phyloP scores from a whole-genome alignment of 2,329 filamentous ascomycete genomes.

The Trichoderma hamatum region DNA sequence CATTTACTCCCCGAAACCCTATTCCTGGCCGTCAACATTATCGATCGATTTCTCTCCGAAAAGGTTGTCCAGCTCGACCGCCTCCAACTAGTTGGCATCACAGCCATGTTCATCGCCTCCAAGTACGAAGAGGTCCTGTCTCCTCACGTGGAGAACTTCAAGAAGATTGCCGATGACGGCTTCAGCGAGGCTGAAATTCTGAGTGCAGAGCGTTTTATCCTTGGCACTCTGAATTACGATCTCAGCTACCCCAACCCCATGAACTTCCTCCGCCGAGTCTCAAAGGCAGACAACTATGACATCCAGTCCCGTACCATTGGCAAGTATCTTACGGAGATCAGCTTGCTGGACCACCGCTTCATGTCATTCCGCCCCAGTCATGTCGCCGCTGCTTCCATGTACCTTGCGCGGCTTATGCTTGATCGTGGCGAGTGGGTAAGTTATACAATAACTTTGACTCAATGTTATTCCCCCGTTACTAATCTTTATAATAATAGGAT shows the following conservation, averaged over 20 bases:
- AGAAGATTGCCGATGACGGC: slow-evolving; percentile 93
- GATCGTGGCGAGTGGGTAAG: slow-evolving; percentile 89
- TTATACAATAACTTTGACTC: slow-evolving; percentile 28
- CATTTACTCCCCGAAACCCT: slow-evolving; percentile 93
- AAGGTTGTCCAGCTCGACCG: slow-evolving; percentile 97
- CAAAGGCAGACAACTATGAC: slow-evolving; percentile 99
- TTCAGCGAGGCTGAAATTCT: slow-evolving; percentile 95
- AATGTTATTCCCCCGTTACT: neutral
- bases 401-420: slow-evolving; percentile 85
- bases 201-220: slow-evolving; percentile 93
- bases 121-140: slow-evolving; percentile 99
- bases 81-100: slow-evolving; percentile 94
- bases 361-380: slow-evolving; percentile 88
- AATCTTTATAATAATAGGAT: slow-evolving; percentile 57
- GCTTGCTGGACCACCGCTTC: slow-evolving; percentile 91
- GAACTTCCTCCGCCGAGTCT: slow-evolving; percentile 99
- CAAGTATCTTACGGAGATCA: slow-evolving; percentile 98
- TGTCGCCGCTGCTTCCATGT: slow-evolving; percentile 92
- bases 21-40: slow-evolving; percentile 96
- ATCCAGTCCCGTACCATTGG: slow-evolving; percentile 95
- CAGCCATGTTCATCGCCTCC: slow-evolving; percentile 98
- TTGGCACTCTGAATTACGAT: slow-evolving; percentile 90
- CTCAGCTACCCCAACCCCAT: slow-evolving; percentile 99
- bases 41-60: slow-evolving; percentile 93
- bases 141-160: slow-evolving; percentile 95